A percentile compares a stretch with the other conserved stretches of the same genome.
These are phyloP conservation scores for Aspergillus uvarum DNA, from an alignment of 2,329 filamentous ascomycete genomes.

Conservation along the genomic window DNA sequence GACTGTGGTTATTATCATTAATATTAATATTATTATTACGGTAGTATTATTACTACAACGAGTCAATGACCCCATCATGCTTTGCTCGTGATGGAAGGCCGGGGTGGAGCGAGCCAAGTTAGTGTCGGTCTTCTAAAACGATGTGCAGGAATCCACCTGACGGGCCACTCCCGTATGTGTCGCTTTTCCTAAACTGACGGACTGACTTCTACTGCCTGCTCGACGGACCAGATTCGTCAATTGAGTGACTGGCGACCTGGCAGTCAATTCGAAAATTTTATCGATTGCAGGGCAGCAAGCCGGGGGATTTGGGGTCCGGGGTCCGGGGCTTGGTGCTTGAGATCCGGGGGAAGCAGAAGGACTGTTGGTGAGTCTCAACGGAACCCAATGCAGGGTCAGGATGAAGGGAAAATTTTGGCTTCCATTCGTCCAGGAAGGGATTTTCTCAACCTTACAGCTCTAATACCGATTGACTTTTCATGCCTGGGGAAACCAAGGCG, in stretches of 20 bases:
- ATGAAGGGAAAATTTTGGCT: not conserved
- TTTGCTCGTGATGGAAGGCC: conserved; percentile 11
- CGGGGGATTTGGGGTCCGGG: not conserved
- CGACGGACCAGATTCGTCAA: not conserved
- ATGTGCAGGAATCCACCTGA: conserved; percentile 15
- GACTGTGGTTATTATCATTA: conserved; percentile 1
- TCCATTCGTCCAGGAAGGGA: conserved; percentile 5
- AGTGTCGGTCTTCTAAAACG: conserved; percentile 10
- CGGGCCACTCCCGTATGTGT: conserved; percentile 6
- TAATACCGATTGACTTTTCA: conserved; percentile 7
- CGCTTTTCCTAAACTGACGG: not conserved
- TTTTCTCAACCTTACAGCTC: conserved; percentile 2
- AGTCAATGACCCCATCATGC: conserved; percentile 1
- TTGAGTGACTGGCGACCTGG: not conserved
- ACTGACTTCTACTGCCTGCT: not conserved
- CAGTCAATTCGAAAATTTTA: not conserved
- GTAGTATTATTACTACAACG: not conserved
- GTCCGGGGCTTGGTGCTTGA: not conserved
- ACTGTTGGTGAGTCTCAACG: not conserved
- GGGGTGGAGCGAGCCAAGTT: conserved; percentile 10
- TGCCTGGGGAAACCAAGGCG: conserved; percentile 4
- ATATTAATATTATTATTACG: not conserved
- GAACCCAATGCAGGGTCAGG: conserved; percentile 1
- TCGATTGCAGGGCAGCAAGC: not conserved
- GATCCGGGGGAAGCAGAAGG: too few species aligned